Base-by-base conservation (phyloP, 495 filamentous ascomycete species). In the Opeltia flavorubescens region DNA sequence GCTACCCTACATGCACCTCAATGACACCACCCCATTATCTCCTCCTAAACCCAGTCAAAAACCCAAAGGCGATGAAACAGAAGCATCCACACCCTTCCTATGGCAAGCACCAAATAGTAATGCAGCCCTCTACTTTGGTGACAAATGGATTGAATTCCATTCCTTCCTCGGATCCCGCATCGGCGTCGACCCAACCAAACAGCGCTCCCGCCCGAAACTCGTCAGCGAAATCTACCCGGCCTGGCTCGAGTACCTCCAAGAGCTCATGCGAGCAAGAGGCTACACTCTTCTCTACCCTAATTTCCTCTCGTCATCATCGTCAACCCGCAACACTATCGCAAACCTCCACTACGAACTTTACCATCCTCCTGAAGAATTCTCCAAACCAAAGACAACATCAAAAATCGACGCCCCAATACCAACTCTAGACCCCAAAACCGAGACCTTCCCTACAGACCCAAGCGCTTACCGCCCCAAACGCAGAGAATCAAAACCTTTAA, bases 101-200 rank as follows among this genome's bases (percentile, higher is more conserved):
- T 93, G 83, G 81, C 81, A 93, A 63, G 75, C 81, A 31, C 87
- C 86, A 17, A 81, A 78, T 56, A 81, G 78, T 55, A 82, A 87
- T 53, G 86, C 86, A 1, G 75, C 78, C 9, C 69, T 94, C 13
- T 85, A 84, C 59, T 82, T 86, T 43, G 86, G 86, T 20, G 77
- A 86, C 28, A 84, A 81, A 57, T 94, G 87, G 87, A 64, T 70
- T 15, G 83, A 89, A 50, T 70, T 93, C 13, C 84, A 94, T 56
- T 71, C 74, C 13, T 84, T 89, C 42, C 71, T 89, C 3, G 72
- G 75, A 5, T 64, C 68, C 17, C 66, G 75, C 2, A 54, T 87
- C 15, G 58, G 68, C 8, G 60, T 75, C 30, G 43, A 60, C 51
- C 29, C 55, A 7, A 50, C 53, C 3, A 20, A 34, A 20, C 28